Conservation (phyloP, 441 rosid genomes). For the Erodium texanum region DNA sequence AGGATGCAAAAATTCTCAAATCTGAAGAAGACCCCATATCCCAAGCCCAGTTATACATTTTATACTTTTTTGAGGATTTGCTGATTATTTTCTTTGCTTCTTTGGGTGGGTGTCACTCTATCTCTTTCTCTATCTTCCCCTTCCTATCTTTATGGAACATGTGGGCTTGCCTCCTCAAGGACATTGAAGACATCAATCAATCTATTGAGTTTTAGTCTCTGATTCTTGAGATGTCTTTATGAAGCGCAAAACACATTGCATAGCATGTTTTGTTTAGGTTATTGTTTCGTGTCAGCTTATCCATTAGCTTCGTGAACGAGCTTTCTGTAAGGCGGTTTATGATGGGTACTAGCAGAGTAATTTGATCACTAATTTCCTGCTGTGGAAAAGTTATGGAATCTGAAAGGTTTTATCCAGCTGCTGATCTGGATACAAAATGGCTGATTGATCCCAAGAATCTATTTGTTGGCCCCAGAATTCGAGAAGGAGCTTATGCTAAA, state of each 20-base stretch:
- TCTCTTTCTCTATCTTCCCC: no score
- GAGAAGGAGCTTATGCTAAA: conserved; percentile 69
- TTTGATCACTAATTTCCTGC: conserved; percentile 9
- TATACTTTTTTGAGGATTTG: no score
- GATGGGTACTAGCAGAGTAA: not conserved
- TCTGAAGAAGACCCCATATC: no score
- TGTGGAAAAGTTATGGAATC: conserved; percentile 44
- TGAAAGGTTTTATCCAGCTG: conserved; percentile 27
- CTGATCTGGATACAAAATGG: conserved; percentile 44
- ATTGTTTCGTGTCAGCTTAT: not conserved
- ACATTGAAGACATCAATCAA: conserved; percentile 14
- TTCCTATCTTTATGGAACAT: conserved; percentile 8
- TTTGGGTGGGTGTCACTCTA: conserved; percentile 22
- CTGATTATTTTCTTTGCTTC: conserved; percentile 14
- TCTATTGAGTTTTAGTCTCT: conserved; percentile 15
- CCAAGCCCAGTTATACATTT: no score
- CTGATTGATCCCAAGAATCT: conserved; percentile 54
- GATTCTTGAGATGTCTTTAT: conserved; percentile 26
- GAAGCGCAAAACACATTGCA: conserved; percentile 14
- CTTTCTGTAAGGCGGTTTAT: not conserved
- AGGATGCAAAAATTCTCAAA: no score
- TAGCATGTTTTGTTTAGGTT: conserved; percentile 24
- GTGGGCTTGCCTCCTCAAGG: conserved; percentile 10
- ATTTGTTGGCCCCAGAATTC: conserved; percentile 57
- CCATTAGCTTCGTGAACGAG: conserved; percentile 4